Conservation (phyloP, 2,329 filamentous ascomycete genomes). For the Didymellaceae sp. region DNA sequence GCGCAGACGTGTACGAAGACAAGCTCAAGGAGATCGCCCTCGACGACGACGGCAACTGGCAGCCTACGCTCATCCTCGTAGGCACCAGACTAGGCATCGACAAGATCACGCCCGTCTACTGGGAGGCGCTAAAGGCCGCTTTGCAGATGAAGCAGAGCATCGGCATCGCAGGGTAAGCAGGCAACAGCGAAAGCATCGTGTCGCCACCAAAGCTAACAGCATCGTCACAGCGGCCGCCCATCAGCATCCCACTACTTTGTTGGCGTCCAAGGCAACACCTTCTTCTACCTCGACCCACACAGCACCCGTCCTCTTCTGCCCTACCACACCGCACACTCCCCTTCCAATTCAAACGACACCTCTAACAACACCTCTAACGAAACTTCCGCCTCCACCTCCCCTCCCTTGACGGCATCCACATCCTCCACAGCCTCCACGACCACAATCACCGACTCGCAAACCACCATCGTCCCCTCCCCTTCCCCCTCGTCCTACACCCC, state of each 20-base stretch:
- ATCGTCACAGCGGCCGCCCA: conserved; percentile 75
- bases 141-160: conserved; percentile 92
- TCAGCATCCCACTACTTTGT: conserved; percentile 86
- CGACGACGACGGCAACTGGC: conserved; percentile 69
- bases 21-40: conserved; percentile 80
- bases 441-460: conserved; percentile 25
- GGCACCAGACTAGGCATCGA: conserved; percentile 91
- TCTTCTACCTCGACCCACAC: conserved; percentile 97
- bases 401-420: no score
- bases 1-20: conserved; percentile 92
- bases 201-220: conserved; percentile 13
- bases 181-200: not conserved
- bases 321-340: conserved; percentile 56
- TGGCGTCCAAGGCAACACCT: conserved; percentile 73
- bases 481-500: conserved; percentile 60
- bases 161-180: conserved; percentile 84
- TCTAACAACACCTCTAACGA: no score
- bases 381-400: no score
- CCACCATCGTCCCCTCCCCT: conserved; percentile 30
- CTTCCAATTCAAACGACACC: not conserved
- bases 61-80: conserved; percentile 86
- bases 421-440: conserved; percentile 22
- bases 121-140: conserved; percentile 86
- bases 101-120: conserved; percentile 91
- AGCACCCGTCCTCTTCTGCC: conserved; percentile 78